A percentile compares a stretch with the other conserved stretches of the same genome.
Conservation (phyloP, 2,329 filamentous ascomycete genomes). For the Didymella glomerata region DNA sequence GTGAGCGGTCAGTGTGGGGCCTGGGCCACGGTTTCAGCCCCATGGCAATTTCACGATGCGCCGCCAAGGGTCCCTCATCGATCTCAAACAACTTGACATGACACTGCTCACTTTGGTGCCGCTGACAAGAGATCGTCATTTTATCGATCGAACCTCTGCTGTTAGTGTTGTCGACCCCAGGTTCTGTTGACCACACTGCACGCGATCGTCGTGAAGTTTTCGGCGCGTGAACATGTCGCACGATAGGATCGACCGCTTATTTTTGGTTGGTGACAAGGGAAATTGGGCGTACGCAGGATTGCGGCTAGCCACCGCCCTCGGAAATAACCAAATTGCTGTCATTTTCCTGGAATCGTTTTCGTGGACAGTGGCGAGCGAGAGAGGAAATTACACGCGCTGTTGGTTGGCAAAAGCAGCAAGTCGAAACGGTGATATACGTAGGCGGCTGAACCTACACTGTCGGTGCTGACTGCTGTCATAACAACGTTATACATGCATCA, state of each 20-base stretch:
- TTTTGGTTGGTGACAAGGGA: constrained; percentile 20
- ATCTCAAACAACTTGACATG: constrained; percentile 16
- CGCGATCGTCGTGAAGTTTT: constrained; percentile 19
- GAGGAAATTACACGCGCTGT: constrained; percentile 15
- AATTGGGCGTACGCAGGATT: constrained; percentile 35
- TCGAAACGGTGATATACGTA: constrained; percentile 10
- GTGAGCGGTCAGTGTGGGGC: constrained; percentile 26
- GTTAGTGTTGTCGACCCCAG: not conserved
- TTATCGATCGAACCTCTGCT: not conserved
- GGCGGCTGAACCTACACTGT: constrained; percentile 3
- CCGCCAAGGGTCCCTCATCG: constrained; percentile 32
- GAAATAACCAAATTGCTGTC: constrained; percentile 37
- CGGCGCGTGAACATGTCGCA: constrained; percentile 17
- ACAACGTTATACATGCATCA: not conserved
- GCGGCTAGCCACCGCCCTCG: constrained; percentile 27
- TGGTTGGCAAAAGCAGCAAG: constrained; percentile 5
- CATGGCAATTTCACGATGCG: constrained; percentile 45
- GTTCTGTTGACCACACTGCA: not conserved
- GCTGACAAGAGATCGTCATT: not conserved
- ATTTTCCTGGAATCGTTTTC: constrained; percentile 22
- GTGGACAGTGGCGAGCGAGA: constrained; percentile 8
- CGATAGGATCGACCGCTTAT: constrained; percentile 18
- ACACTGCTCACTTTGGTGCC: not conserved
- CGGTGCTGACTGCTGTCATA: not conserved
- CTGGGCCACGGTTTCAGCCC: constrained; percentile 43